Conservation (phyloP, 2,329 filamentous ascomycete genomes). For the Arthrobotrys musiformis region DNA sequence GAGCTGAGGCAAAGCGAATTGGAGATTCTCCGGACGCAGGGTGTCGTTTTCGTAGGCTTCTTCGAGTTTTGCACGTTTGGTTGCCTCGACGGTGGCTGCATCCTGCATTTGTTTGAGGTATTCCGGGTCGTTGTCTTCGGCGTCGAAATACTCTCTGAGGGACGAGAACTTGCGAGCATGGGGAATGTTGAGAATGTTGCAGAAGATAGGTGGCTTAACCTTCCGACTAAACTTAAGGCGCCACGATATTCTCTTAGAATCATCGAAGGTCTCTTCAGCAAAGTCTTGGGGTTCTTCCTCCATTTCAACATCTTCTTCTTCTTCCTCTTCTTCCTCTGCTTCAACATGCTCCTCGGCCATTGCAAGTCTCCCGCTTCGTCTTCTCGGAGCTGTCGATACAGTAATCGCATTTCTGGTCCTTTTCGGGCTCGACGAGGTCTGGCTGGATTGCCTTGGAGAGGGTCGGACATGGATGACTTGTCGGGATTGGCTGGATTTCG, state of each 20-base stretch:
- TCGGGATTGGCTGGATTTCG: slow-evolving; percentile 18
- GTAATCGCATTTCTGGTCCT: slow-evolving; percentile 6
- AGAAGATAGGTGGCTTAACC: slow-evolving; percentile 52
- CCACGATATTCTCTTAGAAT: slow-evolving; percentile 61
- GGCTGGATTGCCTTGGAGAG: slow-evolving; percentile 14
- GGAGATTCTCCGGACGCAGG: slow-evolving; percentile 76
- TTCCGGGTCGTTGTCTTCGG: slow-evolving; percentile 62
- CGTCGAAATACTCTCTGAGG: slow-evolving; percentile 44
- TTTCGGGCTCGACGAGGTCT: slow-evolving; percentile 9
- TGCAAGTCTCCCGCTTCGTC: slow-evolving; percentile 39
- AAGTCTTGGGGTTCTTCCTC: slow-evolving; percentile 66
- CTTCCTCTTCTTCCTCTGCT: slow-evolving; percentile 37
- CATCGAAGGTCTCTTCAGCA: slow-evolving; percentile 67
- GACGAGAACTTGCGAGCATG: slow-evolving; percentile 40
- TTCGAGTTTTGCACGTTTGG: slow-evolving; percentile 75
- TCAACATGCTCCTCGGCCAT: slow-evolving; percentile 19
- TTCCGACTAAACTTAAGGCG: slow-evolving; percentile 55
- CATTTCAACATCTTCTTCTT: slow-evolving; percentile 56
- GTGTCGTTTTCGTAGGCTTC: slow-evolving; percentile 79
- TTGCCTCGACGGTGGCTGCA: slow-evolving; percentile 75
- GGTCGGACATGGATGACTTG: slow-evolving; percentile 6
- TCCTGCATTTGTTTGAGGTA: slow-evolving; percentile 71
- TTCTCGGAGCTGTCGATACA: slow-evolving; percentile 23
- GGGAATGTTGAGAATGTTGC: slow-evolving; percentile 44
- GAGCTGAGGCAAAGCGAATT: slow-evolving; percentile 68